These are phyloP conservation scores for Actinomortierella wolfii DNA, from an alignment of 371 early-diverging fungal species.

Conservation along the genomic window DNA sequence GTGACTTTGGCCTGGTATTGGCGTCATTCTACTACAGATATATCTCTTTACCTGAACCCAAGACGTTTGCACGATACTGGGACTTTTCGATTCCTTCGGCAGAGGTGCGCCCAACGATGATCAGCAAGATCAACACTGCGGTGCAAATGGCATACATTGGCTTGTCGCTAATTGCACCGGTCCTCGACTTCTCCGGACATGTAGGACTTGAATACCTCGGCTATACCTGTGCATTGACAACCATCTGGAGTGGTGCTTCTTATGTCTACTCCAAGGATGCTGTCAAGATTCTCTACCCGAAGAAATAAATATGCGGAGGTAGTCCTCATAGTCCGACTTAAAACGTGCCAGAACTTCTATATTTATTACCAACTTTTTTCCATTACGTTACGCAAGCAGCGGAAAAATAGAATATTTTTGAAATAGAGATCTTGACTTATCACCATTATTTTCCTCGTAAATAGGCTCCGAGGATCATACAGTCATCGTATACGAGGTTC, in stretches of 20 bases:
- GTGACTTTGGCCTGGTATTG: conserved; percentile 82
- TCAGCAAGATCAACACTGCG: conserved; percentile 94
- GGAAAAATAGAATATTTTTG: too few species aligned
- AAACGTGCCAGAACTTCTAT: too few species aligned
- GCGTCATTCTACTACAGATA: conserved; percentile 88
- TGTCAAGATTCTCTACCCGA: conserved; percentile 60
- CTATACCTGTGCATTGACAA: conserved; percentile 79
- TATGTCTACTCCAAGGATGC: conserved; percentile 81
- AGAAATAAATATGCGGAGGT: too few species aligned
- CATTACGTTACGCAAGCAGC: too few species aligned
- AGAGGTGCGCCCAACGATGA: conserved; percentile 85
- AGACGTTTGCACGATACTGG: conserved; percentile 85
- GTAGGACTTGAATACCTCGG: conserved; percentile 46
- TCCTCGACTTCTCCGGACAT: conserved; percentile 56
- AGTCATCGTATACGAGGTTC: too few species aligned
- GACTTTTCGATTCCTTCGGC: conserved; percentile 91
- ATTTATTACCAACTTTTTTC: too few species aligned
- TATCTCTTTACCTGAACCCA: conserved; percentile 87
- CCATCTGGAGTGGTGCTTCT: conserved; percentile 78
- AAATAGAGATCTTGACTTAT: too few species aligned
- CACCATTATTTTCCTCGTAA: too few species aligned
- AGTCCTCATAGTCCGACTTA: too few species aligned
- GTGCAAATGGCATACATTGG: conserved; percentile 87
- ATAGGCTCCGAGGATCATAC: too few species aligned
- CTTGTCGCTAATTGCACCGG: conserved; percentile 71